Base-by-base conservation (phyloP, 495 filamentous ascomycete genomes). In the Penicillium robsamsonii region DNA sequence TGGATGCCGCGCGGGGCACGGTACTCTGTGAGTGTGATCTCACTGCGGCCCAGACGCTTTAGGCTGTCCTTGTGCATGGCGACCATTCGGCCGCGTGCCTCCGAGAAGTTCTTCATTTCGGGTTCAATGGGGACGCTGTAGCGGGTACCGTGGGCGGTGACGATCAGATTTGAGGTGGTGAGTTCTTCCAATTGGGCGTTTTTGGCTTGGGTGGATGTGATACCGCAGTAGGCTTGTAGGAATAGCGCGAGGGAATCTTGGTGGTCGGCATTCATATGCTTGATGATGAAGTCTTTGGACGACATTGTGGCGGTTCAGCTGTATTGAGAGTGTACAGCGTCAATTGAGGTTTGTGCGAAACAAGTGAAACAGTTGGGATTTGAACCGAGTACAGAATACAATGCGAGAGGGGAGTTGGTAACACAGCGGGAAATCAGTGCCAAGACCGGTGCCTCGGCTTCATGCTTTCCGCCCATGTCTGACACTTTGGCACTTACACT, bases 181-280 rank as follows among this genome's bases (percentile, higher is more conserved):
- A 93, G 73, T 66, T 88, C 84, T 52, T 77, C 74, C 53, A 92
- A 73, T 17, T 72, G 63, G 8, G 85, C 82, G 48, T 78, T 65
- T 55, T 79, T 68, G 46, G 78, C 68, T 30, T 75, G 69, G 25
- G 65, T 62, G 8, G 76, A 64, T 43, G 81, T 76, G 35, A 86
- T 66, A 7, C 70, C 57, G 60, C 62, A 68, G 78, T 80, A 87
- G 69, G 87, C 79, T 56, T 81, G 76, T 0, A 91, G 79, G 71
- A 88, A 91, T 55, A 86, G 79, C 41, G 72, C 64, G 15, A 94
- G 77, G 29, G 88, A 87, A 59, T 79, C 76, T 59, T 71, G 68
- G 72, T 92, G 90, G 76, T 91, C 86, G 38, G 74, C 75, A 75
- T 92, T 92, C 88, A 94, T 91, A 77, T 94, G 90, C 29, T 78